Conservation (phyloP, 192 early-diverging fungal species). For the Backusella tarrabulga region DNA sequence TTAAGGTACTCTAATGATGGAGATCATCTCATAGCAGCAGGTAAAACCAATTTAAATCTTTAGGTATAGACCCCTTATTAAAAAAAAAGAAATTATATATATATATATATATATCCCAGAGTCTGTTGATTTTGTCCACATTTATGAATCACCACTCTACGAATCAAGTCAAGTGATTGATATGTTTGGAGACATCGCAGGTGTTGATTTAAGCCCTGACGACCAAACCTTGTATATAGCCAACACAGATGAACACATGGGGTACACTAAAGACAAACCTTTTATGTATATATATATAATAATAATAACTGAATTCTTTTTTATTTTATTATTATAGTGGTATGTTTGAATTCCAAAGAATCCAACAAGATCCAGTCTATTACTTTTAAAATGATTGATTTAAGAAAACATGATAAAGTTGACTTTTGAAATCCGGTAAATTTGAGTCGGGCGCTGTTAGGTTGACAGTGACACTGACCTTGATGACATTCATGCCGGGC, state of each 20-base stretch:
- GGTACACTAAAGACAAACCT: slow-evolving; percentile 29
- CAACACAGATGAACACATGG: slow-evolving; percentile 42
- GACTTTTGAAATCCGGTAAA: slow-evolving; percentile 13
- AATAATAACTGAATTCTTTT: too few species aligned
- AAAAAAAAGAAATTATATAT: too few species aligned
- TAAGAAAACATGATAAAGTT: slow-evolving; percentile 22
- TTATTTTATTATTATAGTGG: slow-evolving; percentile 16
- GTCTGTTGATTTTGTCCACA: slow-evolving; percentile 67
- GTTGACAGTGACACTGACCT: slow-evolving; percentile 19
- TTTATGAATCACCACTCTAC: slow-evolving; percentile 45
- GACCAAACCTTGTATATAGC: slow-evolving; percentile 56
- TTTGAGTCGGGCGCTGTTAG: slow-evolving; percentile 15
- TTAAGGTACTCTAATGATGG: slow-evolving; percentile 60
- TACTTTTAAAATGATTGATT: slow-evolving; percentile 26
- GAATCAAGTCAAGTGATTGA: slow-evolving; percentile 58
- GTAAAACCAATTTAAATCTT: too few species aligned
- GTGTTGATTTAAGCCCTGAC: slow-evolving; percentile 51
- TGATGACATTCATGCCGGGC: slow-evolving; percentile 20
- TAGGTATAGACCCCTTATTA: slow-evolving; percentile 24
- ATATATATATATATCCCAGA: slow-evolving; percentile 32
- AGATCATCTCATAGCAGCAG: slow-evolving; percentile 52
- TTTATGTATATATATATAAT: not conserved
- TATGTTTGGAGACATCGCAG: slow-evolving; percentile 72
- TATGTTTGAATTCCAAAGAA: slow-evolving; percentile 29
- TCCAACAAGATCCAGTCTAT: not conserved